Base-by-base conservation (phyloP, 768 basidiomycete species). In the Mycena rosella region DNA sequence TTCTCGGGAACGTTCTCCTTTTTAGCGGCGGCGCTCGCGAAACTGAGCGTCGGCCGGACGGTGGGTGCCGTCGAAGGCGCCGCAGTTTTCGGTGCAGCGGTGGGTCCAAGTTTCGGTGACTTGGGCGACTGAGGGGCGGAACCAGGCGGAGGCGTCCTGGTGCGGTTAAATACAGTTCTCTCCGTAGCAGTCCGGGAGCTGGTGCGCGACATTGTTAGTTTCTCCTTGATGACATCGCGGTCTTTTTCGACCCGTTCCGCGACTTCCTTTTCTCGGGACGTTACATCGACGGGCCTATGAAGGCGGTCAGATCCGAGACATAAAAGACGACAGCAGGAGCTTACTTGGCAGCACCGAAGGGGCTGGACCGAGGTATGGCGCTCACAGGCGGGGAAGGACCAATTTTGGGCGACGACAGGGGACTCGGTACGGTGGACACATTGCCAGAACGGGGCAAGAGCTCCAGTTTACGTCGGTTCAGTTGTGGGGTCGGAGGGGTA, bases 271-370 rank as follows among this genome's bases (percentile, higher is more conserved):
- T 98, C 96, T 59, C 88, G 87, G 0, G 86, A 82, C 36, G 91
- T 83, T 20, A 92, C 89, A 76, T 99, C 96, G 24, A 98, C 92
- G 15, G 97, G 96, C 73, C 93, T 94, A 60, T n/a, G 32, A 44
- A 42, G 17, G 4, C 24, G 17, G 17, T 52, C 9, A 45, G 40
- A 32, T 54, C 30, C 32, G 15, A 60, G 66, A 69, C 53, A 18
- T 15, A 48, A 48, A 27, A 17, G 60, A 40, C 27, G 32, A 24
- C 49, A 54, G 60, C 22, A 32, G 18, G n/a, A 22, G 78, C 87
- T 54, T 72, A 94, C 93, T 82, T 91, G 38, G 97, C 97, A 60
- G 86, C 85, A 54, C 97, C 98, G 74, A 99, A 99, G 8, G 96
- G 96, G 77, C 86, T 96, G 65, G 91, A 75, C 38, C 88, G 80